A percentile compares a stretch with the other conserved stretches of the same genome.
These are phyloP conservation scores for Alternaria solani DNA, from an alignment of 2,329 filamentous ascomycete genomes.

Conservation along the genomic window DNA sequence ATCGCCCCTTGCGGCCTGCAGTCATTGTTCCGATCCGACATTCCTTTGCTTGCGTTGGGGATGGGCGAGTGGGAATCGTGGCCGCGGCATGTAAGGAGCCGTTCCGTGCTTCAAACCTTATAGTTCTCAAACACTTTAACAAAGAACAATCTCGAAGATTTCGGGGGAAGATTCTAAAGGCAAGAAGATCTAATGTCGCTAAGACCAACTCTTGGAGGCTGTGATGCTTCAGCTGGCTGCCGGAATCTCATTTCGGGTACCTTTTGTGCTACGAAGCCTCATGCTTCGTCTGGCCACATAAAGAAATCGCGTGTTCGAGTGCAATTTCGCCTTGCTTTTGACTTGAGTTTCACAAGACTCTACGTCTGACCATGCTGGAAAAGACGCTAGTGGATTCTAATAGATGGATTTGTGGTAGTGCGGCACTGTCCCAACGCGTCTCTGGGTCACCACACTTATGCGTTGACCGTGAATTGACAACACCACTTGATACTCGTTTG, in stretches of 20 bases:
- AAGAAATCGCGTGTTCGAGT: slow-evolving; percentile 22
- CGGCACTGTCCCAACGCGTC: slow-evolving; percentile 20
- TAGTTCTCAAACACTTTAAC: neutral
- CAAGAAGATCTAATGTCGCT: neutral
- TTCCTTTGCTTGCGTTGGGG: slow-evolving; percentile 31
- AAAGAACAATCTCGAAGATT: neutral
- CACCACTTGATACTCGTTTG: neutral
- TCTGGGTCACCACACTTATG: slow-evolving; percentile 26
- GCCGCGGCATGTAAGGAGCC: slow-evolving; percentile 7
- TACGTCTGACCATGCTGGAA: slow-evolving; percentile 28
- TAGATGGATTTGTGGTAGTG: slow-evolving; percentile 10
- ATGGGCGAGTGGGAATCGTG: slow-evolving; percentile 10
- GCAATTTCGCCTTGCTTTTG: slow-evolving; percentile 28
- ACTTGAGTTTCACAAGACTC: slow-evolving; percentile 28
- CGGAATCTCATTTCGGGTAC: slow-evolving; percentile 14
- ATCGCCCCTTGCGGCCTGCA: slow-evolving; percentile 44
- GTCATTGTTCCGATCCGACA: slow-evolving; percentile 35
- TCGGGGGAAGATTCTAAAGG: neutral
- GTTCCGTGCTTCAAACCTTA: neutral
- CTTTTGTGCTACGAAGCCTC: slow-evolving; percentile 41
- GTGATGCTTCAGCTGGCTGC: slow-evolving; percentile 13
- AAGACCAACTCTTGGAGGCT: neutral
- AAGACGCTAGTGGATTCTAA: neutral
- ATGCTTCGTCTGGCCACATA: slow-evolving; percentile 41
- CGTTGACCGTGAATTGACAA: neutral